phyloP scores from a whole-genome alignment of 768 basidiomycete species.

The Sporobolomyces roseus region DNA sequence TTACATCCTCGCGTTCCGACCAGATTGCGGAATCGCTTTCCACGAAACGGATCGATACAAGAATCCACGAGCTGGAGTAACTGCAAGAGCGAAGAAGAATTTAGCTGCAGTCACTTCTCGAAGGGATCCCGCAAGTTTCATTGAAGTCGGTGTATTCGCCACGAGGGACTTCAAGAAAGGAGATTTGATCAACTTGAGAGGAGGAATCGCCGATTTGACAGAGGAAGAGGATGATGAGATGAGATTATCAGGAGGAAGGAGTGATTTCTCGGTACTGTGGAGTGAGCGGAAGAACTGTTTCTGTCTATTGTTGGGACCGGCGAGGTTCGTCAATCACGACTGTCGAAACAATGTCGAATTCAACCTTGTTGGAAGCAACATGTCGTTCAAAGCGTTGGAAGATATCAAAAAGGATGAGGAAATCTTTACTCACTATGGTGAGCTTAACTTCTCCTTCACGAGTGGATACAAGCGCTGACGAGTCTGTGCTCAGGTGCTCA shows the following conservation, averaged over 20 bases:
- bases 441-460: not conserved
- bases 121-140: conserved; percentile 9
- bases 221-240: conserved; percentile 39
- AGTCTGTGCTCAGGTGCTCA: conserved; percentile 25
- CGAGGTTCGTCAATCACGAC: conserved; percentile 39
- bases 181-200: conserved; percentile 29
- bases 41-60: conserved; percentile 41
- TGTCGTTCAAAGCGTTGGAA: conserved; percentile 39
- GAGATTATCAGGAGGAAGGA: conserved; percentile 15
- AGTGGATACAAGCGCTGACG: not conserved
- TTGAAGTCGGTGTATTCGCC: conserved; percentile 41
- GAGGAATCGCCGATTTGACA: conserved; percentile 32
- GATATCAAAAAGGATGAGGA: conserved; percentile 37
- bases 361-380: conserved; percentile 17
- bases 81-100: conserved; percentile 4
- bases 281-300: conserved; percentile 35
- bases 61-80: conserved; percentile 15
- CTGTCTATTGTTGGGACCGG: conserved; percentile 35
- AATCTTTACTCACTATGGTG: conserved; percentile 41
- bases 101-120: conserved; percentile 7
- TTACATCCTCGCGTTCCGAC: conserved; percentile 34
- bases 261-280: conserved; percentile 38
- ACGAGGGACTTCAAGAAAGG: conserved; percentile 41
- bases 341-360: conserved; percentile 42
- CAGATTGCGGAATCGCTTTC: conserved; percentile 39